Percentiles rank a stretch among this genome's conserved stretches.
phyloP scores from a whole-genome alignment of 2,329 filamentous ascomycete genomes.

The Fusarium sp. region DNA sequence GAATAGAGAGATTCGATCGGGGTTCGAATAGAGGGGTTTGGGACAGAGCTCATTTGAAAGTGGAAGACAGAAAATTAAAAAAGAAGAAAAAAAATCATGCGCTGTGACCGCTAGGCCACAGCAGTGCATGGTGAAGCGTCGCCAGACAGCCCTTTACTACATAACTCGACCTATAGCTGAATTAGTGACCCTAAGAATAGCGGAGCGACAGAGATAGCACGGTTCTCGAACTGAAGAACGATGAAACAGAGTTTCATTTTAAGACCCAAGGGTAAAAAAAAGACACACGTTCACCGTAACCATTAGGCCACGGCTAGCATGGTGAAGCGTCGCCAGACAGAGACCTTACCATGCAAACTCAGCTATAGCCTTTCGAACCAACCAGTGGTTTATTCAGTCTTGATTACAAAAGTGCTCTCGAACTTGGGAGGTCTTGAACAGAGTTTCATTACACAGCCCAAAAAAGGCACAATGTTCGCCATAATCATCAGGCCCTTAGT shows the following conservation, averaged over 20 bases:
- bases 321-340: neutral
- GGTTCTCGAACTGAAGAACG: neutral
- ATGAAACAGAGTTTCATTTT: neutral
- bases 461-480: no score
- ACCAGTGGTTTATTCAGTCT: no score
- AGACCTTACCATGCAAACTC: neutral
- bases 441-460: no score
- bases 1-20: neutral
- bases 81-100: neutral
- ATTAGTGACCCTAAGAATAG: neutral
- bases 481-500: no score
- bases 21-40: neutral
- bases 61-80: neutral
- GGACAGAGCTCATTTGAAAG: neutral
- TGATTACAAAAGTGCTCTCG: no score
- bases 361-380: no score
- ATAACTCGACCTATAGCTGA: neutral
- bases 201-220: no score
- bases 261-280: neutral
- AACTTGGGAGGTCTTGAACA: no score
- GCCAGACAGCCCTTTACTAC: neutral
- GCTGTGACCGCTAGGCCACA: neutral
- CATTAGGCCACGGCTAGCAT: neutral
- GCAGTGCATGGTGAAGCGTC: neutral
- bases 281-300: neutral